These are phyloP conservation scores for Sesbania bispinosa DNA, from an alignment of 306 rosid genomes.

Conservation along the genomic window DNA sequence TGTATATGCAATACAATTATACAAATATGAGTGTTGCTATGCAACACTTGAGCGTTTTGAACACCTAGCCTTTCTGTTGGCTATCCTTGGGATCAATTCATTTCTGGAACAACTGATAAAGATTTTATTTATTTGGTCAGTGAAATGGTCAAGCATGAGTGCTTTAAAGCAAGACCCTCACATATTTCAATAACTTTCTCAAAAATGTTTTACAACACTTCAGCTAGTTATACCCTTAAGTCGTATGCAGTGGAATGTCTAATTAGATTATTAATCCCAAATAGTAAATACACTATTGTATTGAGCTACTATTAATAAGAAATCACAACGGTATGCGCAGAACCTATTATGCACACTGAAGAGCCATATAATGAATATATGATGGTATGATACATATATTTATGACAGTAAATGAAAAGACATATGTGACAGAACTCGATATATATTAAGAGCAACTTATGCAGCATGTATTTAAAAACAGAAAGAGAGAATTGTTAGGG, in stretches of 20 bases:
- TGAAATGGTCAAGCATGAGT: not conserved
- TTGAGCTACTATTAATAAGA: not conserved
- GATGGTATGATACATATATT: not conserved
- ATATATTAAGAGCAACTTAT: not conserved
- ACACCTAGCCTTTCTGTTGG: not conserved
- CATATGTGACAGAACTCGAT: not conserved
- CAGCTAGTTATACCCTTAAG: not conserved
- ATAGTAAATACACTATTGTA: not conserved
- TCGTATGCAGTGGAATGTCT: not conserved
- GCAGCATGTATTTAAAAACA: not conserved
- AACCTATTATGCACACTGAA: not conserved
- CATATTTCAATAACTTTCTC: slow-evolving; percentile 1
- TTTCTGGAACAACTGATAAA: not conserved
- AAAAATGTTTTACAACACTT: not conserved
- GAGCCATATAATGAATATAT: not conserved
- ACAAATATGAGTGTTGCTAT: not conserved
- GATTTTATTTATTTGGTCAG: not conserved
- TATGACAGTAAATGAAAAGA: not conserved
- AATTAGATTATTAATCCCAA: not conserved
- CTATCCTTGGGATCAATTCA: not conserved
- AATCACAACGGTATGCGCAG: not conserved
- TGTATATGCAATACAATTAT: not conserved
- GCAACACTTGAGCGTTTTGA: not conserved
- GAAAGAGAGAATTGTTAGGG: not conserved
- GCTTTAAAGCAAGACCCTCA: not conserved